phyloP scores from a whole-genome alignment of 2,329 filamentous ascomycete genomes.

The Blastomyces silverae region DNA sequence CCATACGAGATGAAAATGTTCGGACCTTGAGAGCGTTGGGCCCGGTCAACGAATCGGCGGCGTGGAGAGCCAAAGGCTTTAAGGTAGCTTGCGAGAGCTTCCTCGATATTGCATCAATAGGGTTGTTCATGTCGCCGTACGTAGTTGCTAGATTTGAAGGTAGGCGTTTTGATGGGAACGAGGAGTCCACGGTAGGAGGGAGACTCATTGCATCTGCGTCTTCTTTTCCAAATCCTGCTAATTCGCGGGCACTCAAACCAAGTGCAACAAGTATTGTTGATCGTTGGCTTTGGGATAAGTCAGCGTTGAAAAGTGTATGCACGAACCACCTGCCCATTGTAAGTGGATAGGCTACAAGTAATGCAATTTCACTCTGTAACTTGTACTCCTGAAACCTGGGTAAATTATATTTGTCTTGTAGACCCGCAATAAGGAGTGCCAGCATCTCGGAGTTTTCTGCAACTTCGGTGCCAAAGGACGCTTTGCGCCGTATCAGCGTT shows the following conservation, averaged over 20 bases:
- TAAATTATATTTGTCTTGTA: slow-evolving; percentile 80
- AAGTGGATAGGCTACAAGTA: slow-evolving; percentile 68
- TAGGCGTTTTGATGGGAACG: slow-evolving; percentile 76
- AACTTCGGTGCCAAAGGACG: slow-evolving; percentile 81
- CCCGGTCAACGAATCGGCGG: slow-evolving; percentile 71
- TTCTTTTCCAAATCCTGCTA: slow-evolving; percentile 65
- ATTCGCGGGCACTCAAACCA: slow-evolving; percentile 72
- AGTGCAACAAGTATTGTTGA: slow-evolving; percentile 74
- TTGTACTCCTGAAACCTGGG: slow-evolving; percentile 68
- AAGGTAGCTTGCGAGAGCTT: slow-evolving; percentile 66
- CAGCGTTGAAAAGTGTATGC: slow-evolving; percentile 79
- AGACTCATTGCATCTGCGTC: slow-evolving; percentile 39
- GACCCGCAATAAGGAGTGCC: slow-evolving; percentile 64
- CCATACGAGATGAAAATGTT: slow-evolving; percentile 74
- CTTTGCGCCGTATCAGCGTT: slow-evolving; percentile 76
- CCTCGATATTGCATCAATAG: slow-evolving; percentile 62
- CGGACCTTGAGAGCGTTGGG: slow-evolving; percentile 82
- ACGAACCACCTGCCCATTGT: slow-evolving; percentile 79
- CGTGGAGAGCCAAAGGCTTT: slow-evolving; percentile 70
- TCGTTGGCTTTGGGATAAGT: slow-evolving; percentile 81
- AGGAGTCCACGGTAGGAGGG: slow-evolving; percentile 33
- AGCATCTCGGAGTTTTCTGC: slow-evolving; percentile 76
- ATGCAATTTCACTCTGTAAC: slow-evolving; percentile 72
- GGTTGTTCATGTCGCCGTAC: slow-evolving; percentile 49
- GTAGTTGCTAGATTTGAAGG: slow-evolving; percentile 65